phyloP scores from a whole-genome alignment of 2,329 filamentous ascomycete species.

The Microcyclospora pomicola region DNA sequence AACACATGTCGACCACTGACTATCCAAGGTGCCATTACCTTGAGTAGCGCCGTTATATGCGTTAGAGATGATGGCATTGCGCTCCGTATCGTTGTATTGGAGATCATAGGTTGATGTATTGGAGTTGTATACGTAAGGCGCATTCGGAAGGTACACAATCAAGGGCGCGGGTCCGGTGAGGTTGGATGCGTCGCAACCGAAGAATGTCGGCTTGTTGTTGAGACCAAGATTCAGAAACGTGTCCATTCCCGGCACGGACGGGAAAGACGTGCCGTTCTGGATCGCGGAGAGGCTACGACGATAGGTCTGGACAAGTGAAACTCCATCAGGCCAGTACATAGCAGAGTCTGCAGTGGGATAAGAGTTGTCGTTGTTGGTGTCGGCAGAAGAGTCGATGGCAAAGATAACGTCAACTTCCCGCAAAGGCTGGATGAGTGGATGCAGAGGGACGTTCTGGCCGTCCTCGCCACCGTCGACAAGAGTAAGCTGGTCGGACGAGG shows the following conservation, averaged over 20 bases:
- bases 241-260: constrained; percentile 56
- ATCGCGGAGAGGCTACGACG: constrained; percentile 47
- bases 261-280: constrained; percentile 57
- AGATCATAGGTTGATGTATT: constrained; percentile 70
- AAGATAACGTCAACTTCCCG: constrained; percentile 68
- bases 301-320: constrained; percentile 60
- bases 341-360: constrained; percentile 18
- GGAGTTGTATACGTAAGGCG: constrained; percentile 51
- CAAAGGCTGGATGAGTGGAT: constrained; percentile 61
- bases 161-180: constrained; percentile 48
- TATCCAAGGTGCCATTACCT: constrained; percentile 63
- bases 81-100: constrained; percentile 48
- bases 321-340: constrained; percentile 63
- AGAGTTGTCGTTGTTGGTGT: constrained; percentile 36
- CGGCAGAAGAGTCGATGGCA: constrained; percentile 63
- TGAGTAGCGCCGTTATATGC: constrained; percentile 73
- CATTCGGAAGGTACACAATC: constrained; percentile 71
- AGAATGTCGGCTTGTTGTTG: constrained; percentile 59
- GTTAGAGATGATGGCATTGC: constrained; percentile 72
- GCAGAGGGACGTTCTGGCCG: constrained; percentile 63
- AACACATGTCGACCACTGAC: constrained; percentile 68
- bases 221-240: constrained; percentile 67
- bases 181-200: constrained; percentile 60
- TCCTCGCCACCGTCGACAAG: constrained; percentile 71
- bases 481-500: constrained; percentile 42